Conservation (phyloP, 2,329 filamentous ascomycete genomes). For the Fusarium subglutinans region DNA sequence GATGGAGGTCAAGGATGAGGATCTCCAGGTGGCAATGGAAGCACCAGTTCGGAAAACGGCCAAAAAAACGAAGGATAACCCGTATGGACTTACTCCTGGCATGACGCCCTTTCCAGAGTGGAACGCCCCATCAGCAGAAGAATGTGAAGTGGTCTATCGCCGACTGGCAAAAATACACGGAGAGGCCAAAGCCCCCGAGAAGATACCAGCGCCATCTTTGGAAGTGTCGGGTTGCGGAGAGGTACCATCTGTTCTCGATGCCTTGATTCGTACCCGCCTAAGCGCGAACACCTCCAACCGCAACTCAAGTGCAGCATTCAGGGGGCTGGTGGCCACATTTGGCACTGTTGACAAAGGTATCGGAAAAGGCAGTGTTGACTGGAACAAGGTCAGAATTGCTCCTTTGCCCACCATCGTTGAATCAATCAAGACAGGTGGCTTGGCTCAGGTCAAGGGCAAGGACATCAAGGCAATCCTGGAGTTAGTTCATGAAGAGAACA, state of each 20-base stretch:
- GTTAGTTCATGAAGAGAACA: conserved; percentile 40
- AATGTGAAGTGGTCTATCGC: conserved; percentile 38
- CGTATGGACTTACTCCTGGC: conserved; percentile 42
- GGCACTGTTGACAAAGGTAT: conserved; percentile 38
- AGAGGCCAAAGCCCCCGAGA: conserved; percentile 37
- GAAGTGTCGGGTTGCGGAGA: conserved; percentile 43
- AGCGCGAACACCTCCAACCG: conserved; percentile 41
- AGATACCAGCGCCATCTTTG: conserved; percentile 41
- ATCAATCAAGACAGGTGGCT: conserved; percentile 66
- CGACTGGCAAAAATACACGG: conserved; percentile 38
- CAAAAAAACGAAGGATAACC: conserved; percentile 40
- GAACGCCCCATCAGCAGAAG: conserved; percentile 31
- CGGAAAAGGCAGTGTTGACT: conserved; percentile 41
- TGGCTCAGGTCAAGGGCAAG: conserved; percentile 41
- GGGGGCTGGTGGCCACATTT: conserved; percentile 38
- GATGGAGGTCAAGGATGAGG: conserved; percentile 21
- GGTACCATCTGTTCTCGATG: conserved; percentile 41
- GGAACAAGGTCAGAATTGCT: conserved; percentile 40
- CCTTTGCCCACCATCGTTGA: conserved; percentile 60
- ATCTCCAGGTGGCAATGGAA: neutral
- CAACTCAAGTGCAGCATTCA: conserved; percentile 42
- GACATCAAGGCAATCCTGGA: conserved; percentile 42
- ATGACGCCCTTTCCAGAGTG: conserved; percentile 42
- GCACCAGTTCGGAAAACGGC: conserved; percentile 23
- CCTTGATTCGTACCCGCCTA: conserved; percentile 40